Conservation (phyloP, 176 grass and related monocot species). For the Poa pratensis region DNA sequence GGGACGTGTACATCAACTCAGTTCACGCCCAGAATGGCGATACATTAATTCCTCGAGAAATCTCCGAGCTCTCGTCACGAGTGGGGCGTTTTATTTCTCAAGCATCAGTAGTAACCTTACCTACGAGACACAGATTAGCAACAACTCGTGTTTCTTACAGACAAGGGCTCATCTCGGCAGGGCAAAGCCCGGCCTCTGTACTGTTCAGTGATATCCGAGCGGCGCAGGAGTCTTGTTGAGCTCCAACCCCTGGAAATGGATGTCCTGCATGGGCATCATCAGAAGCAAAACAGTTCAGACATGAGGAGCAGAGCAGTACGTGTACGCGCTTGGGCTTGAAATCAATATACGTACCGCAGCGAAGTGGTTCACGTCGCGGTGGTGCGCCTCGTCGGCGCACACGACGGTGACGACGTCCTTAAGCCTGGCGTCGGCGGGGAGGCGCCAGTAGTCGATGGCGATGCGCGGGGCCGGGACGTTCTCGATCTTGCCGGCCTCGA, state of each 20-base stretch:
- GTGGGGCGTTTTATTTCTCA: slow-evolving; percentile 26
- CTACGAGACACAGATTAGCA: slow-evolving; percentile 7
- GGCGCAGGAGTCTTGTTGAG: slow-evolving; percentile 75
- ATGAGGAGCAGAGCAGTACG: neutral
- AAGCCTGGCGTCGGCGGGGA: slow-evolving; percentile 59
- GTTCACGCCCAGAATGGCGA: neutral
- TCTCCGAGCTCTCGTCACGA: neutral
- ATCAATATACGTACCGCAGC: slow-evolving; percentile 52
- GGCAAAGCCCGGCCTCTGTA: neutral
- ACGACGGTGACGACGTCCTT: slow-evolving; percentile 71
- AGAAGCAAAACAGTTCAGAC: slow-evolving; percentile 36
- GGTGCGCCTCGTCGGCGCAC: slow-evolving; percentile 80
- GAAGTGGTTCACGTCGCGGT: slow-evolving; percentile 89
- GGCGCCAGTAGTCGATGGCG: slow-evolving; percentile 92
- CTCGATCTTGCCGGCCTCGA: slow-evolving; percentile 71
- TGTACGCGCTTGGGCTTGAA: neutral
- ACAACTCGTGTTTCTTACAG: neutral
- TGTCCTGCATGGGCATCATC: slow-evolving; percentile 57
- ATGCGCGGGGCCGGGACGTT: slow-evolving; percentile 73
- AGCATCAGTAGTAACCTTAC: slow-evolving; percentile 1
- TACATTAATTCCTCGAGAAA: neutral
- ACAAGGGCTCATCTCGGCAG: neutral
- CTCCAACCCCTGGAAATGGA: slow-evolving; percentile 68
- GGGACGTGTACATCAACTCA: neutral
- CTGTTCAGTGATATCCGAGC: slow-evolving; percentile 65